Evolutionary conservation across 352 stramenopile genomes (phyloP).

Genomic region (Aphanomyces astaci): DNA sequence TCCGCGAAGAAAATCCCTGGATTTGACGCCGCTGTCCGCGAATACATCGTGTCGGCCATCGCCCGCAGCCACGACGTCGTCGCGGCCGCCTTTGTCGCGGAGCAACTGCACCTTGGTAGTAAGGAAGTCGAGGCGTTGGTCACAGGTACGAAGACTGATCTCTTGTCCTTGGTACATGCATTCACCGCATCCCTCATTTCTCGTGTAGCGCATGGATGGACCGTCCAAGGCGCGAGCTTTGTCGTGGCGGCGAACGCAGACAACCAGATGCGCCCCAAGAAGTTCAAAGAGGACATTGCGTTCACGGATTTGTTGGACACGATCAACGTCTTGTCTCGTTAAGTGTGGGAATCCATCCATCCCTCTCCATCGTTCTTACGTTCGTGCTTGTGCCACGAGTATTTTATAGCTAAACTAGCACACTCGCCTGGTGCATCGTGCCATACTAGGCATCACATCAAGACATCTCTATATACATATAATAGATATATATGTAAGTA

Average conservation of each 20-base stretch:
- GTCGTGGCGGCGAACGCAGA: conserved; percentile 61
- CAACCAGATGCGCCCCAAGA: conserved; percentile 83
- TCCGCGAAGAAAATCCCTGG: conserved; percentile 54
- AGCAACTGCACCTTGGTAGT: conserved; percentile 59
- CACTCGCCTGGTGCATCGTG: too few relatives aligned
- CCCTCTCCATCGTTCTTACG: too few relatives aligned
- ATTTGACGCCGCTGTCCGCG: conserved; percentile 63
- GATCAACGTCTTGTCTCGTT: conserved; percentile 82
- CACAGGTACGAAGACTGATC: conserved; percentile 27
- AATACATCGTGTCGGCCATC: conserved; percentile 67
- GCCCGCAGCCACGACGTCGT: conserved; percentile 66
- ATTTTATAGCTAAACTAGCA: too few relatives aligned
- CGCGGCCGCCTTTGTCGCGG: conserved; percentile 47
- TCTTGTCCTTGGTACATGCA: not conserved
- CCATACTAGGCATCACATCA: too few relatives aligned
- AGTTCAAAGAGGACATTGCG: conserved; percentile 81
- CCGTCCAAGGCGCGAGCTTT: conserved; percentile 41
- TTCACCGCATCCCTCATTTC: not conserved
- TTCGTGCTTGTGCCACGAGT: too few relatives aligned
- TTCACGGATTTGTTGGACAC: conserved; percentile 82
- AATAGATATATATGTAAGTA: too few relatives aligned
- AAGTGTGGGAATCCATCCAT: conserved; percentile 29
- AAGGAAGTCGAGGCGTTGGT: conserved; percentile 50
- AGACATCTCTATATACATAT: too few relatives aligned
- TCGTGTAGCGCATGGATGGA: conserved; percentile 58